phyloP scores from a whole-genome alignment of 2,329 filamentous ascomycete species.

The Fusarium coffeatum region DNA sequence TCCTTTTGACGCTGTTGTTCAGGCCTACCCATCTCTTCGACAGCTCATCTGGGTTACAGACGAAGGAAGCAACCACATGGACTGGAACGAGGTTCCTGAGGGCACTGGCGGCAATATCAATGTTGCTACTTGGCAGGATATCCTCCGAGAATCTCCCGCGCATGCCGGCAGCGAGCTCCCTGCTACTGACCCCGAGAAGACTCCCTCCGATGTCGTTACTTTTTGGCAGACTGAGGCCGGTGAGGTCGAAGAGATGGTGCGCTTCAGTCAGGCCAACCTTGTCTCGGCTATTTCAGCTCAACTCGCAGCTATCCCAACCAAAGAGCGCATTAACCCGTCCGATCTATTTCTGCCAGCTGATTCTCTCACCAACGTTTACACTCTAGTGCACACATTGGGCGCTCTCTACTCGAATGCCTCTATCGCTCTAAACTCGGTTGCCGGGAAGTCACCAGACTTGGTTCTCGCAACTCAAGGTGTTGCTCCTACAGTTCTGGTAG shows the following conservation, averaged over 20 bases:
- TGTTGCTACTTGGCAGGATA: conserved; percentile 92
- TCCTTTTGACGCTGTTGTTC: conserved; percentile 78
- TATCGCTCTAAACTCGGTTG: conserved; percentile 88
- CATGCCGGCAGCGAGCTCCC: conserved; percentile 73
- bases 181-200: conserved; percentile 64
- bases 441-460: conserved; percentile 78
- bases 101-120: conserved; percentile 79
- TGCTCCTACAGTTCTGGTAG: conserved; percentile 84
- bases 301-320: conserved; percentile 78
- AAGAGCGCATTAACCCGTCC: conserved; percentile 76
- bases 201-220: conserved; percentile 68
- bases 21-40: conserved; percentile 75
- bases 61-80: conserved; percentile 88
- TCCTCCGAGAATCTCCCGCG: conserved; percentile 76
- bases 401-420: conserved; percentile 88
- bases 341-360: conserved; percentile 91
- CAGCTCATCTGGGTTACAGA: conserved; percentile 94
- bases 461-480: conserved; percentile 77
- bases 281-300: conserved; percentile 86
- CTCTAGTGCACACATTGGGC: conserved; percentile 81
- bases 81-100: conserved; percentile 90
- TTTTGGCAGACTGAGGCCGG: conserved; percentile 72
- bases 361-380: conserved; percentile 81
- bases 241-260: conserved; percentile 75
- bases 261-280: conserved; percentile 86